These are phyloP conservation scores for Aspergillus carlsbadensis DNA, from an alignment of 495 filamentous ascomycete genomes.

Conservation along the genomic window DNA sequence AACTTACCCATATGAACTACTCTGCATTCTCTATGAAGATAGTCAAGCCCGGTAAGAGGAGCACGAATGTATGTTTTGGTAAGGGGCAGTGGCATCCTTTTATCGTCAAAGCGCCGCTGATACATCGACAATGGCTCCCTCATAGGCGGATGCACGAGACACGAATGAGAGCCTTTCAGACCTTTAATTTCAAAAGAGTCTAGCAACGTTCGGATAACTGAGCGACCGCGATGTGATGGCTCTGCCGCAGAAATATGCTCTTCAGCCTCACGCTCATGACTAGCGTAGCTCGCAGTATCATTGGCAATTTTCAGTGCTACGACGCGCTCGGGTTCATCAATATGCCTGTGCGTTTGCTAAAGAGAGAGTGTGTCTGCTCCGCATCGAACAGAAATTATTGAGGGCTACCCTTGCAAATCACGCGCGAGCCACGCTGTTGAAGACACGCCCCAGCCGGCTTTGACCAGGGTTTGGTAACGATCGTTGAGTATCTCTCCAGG, in stretches of 20 bases:
- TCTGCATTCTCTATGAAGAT: slow-evolving; percentile 42
- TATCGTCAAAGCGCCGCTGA: slow-evolving; percentile 30
- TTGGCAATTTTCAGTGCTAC: slow-evolving; percentile 44
- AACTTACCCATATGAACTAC: slow-evolving; percentile 36
- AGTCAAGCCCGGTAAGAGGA: slow-evolving; percentile 45
- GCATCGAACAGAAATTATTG: slow-evolving; percentile 17
- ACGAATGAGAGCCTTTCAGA: slow-evolving; percentile 30
- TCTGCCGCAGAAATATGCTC: slow-evolving; percentile 33
- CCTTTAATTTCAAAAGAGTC: slow-evolving; percentile 30
- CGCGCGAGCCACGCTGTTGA: slow-evolving; percentile 43
- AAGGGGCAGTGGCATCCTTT: slow-evolving; percentile 32
- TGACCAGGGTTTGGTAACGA: slow-evolving; percentile 40
- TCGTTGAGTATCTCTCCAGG: slow-evolving; percentile 40
- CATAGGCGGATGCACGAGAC: slow-evolving; percentile 42
- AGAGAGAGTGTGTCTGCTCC: slow-evolving; percentile 9
- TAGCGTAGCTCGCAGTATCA: slow-evolving; percentile 23
- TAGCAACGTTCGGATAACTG: slow-evolving; percentile 25
- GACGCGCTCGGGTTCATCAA: slow-evolving; percentile 33
- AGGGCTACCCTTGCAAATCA: slow-evolving; percentile 31
- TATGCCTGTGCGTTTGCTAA: slow-evolving; percentile 33
- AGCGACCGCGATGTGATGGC: slow-evolving; percentile 32
- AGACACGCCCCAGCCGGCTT: slow-evolving; percentile 43
- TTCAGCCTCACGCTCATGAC: slow-evolving; percentile 34
- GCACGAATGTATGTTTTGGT: slow-evolving; percentile 38
- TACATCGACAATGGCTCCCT: slow-evolving; percentile 36